Base-by-base conservation (phyloP, 75 land plant species). In the Cryptomeria japonica region DNA sequence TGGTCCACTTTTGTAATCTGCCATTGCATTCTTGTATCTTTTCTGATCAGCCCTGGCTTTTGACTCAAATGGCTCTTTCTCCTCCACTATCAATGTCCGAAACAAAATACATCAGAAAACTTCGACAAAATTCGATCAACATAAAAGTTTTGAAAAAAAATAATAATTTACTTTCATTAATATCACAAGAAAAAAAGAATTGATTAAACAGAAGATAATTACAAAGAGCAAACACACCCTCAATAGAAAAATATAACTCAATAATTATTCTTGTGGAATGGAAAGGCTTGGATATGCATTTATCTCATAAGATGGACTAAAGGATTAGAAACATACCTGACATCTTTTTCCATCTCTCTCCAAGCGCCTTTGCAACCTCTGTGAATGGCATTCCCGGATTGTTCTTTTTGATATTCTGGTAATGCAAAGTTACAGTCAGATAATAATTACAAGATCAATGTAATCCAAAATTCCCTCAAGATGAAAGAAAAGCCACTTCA, bases 301-400 rank as follows among this genome's bases (percentile, higher is more conserved):
- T 39, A 46, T 28, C 83, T 42, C n/a, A 39, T 19, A 41, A 39
- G 46, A 42, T 11, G 38, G 3, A 37, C 41, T 38, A 28, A 36
- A 80, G 5, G 83, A 39, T n/a, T n/a, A 84, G 80, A 13, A n/a
- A 49, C 80, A 25, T 89, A 91, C 92, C 87, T 68, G 90, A 87
- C 90, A 92, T 92, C 41, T 87, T 91, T 70, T 89, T 91, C 93
- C 93, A 92, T 79, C 86, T 87, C 79, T 92, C 93, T 37, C 93
- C 93, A 86, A 92, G 87, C 15, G 86, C 68, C 88, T 68, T 92
- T 37, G 76, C 93, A 55, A 89, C 61, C 14, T 92, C 93, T 31
- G 75, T 85, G 34, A 91, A 91, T 9, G 83, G 19, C 87, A 89
- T 34, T 16, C 85, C 79, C 44, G 93, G 87, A 79, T 85, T 92